Evolutionary conservation across 2,329 filamentous ascomycete genomes (phyloP).

Genomic region (Cladophialophora exuberans): DNA sequence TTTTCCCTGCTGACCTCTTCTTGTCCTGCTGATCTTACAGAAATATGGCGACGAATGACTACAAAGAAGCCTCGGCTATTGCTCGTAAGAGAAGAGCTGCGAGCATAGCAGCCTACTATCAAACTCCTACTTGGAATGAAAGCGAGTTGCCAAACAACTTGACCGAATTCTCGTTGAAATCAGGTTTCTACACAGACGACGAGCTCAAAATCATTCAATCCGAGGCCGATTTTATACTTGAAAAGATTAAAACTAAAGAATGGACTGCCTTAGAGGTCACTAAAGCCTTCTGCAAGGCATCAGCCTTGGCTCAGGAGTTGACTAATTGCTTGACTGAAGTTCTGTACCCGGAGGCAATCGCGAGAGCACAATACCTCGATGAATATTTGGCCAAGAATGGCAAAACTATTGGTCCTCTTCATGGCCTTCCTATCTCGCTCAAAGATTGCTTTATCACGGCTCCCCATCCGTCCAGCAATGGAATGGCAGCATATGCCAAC

Average conservation of each 20-base stretch:
- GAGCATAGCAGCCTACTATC: constrained; percentile 32
- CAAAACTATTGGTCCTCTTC: constrained; percentile 63
- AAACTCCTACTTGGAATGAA: constrained; percentile 29
- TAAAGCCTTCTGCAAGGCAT: constrained; percentile 59
- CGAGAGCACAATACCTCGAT: constrained; percentile 57
- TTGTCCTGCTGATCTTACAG: constrained; percentile 5
- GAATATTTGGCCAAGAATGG: constrained; percentile 51
- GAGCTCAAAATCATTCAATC: constrained; percentile 56
- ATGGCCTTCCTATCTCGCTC: constrained; percentile 62
- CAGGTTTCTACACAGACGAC: constrained; percentile 61
- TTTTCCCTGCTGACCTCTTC: constrained; percentile 6
- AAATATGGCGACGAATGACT: constrained; percentile 30
- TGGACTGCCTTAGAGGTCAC: constrained; percentile 59
- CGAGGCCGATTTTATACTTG: constrained; percentile 39
- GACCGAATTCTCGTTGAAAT: constrained; percentile 40
- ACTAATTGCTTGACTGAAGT: constrained; percentile 65
- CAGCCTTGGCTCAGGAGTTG: constrained; percentile 37
- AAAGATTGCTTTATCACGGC: constrained; percentile 49
- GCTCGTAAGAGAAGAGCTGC: constrained; percentile 38
- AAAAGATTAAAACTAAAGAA: constrained; percentile 40
- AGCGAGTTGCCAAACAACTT: constrained; percentile 31
- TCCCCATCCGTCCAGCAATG: constrained; percentile 40
- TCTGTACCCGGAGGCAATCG: constrained; percentile 58
- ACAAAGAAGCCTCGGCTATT: constrained; percentile 43
- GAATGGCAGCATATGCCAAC: constrained; percentile 43